Evolutionary conservation across 2,329 filamentous ascomycete genomes (phyloP).

Genomic region (Tolypocladium nubicola): DNA sequence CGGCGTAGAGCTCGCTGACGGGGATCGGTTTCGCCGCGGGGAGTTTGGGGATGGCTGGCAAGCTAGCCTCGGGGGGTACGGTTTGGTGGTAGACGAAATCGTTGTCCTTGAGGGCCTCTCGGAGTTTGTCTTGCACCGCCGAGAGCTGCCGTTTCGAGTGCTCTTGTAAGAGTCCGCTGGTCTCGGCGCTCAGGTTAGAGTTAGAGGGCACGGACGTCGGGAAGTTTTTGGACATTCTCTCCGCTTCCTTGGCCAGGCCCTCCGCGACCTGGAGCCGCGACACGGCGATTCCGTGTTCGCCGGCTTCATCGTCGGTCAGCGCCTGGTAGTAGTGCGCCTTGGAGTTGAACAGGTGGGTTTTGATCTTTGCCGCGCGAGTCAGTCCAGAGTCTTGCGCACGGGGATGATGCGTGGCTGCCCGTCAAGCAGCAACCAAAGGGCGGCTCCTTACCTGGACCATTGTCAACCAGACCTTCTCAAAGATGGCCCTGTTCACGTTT

Average conservation of each 20-base stretch:
- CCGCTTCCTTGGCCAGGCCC: constrained; percentile 65
- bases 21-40: constrained; percentile 95
- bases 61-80: constrained; percentile 73
- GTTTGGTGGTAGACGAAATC: constrained; percentile 97
- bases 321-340: constrained; percentile 92
- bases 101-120: constrained; percentile 77
- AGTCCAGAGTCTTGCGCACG: not conserved
- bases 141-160: constrained; percentile 74
- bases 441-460: constrained; percentile 56
- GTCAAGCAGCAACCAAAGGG: not conserved
- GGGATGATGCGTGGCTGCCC: not conserved
- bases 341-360: constrained; percentile 73
- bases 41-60: constrained; percentile 77
- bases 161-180: constrained; percentile 62
- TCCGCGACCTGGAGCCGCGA: constrained; percentile 76
- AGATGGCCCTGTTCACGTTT: constrained; percentile 81
- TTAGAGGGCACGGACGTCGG: constrained; percentile 68
- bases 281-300: constrained; percentile 77
- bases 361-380: constrained; percentile 38
- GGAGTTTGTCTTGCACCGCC: constrained; percentile 70
- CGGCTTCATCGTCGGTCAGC: constrained; percentile 78
- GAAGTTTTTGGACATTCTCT: constrained; percentile 66
- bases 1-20: constrained; percentile 91
- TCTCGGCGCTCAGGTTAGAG: constrained; percentile 76
- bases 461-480: constrained; percentile 87